Percentiles rank a stretch among this genome's conserved stretches.
Evolutionary conservation across 148 eudicot genomes (phyloP).

Genomic region (Chenopodium album): DNA sequence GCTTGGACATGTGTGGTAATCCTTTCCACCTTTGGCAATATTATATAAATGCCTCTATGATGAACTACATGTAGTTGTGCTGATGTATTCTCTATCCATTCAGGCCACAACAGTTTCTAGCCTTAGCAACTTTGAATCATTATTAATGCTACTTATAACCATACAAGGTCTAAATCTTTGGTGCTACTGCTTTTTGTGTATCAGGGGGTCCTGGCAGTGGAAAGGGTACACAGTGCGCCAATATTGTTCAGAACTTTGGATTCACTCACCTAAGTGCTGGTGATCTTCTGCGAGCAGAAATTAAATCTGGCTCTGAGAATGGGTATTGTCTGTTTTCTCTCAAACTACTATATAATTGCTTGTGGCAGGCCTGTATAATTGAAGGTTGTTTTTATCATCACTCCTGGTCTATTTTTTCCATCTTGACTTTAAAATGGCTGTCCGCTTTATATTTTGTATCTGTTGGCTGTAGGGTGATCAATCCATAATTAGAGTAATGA

Average conservation of each 20-base stretch:
- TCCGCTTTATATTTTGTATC: background rate
- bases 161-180: background rate
- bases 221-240: constrained; percentile 46
- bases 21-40: background rate
- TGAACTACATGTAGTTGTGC: background rate
- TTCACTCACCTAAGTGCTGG: constrained; percentile 49
- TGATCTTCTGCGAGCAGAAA: constrained; percentile 42
- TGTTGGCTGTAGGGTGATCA: background rate
- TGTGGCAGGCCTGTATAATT: background rate
- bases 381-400: background rate
- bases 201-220: constrained; percentile 49
- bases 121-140: background rate
- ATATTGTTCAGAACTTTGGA: constrained; percentile 45
- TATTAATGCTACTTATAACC: background rate
- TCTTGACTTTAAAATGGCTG: background rate
- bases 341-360: background rate
- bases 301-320: constrained; percentile 42
- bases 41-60: background rate
- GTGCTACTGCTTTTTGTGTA: background rate
- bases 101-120: background rate
- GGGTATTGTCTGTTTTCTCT: constrained; percentile 32
- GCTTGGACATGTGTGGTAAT: background rate
- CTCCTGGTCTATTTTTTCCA: background rate
- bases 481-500: too few relatives aligned
- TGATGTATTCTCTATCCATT: background rate